Base-by-base conservation (phyloP, 441 rosid genomes). In the Adansonia gregorii region DNA sequence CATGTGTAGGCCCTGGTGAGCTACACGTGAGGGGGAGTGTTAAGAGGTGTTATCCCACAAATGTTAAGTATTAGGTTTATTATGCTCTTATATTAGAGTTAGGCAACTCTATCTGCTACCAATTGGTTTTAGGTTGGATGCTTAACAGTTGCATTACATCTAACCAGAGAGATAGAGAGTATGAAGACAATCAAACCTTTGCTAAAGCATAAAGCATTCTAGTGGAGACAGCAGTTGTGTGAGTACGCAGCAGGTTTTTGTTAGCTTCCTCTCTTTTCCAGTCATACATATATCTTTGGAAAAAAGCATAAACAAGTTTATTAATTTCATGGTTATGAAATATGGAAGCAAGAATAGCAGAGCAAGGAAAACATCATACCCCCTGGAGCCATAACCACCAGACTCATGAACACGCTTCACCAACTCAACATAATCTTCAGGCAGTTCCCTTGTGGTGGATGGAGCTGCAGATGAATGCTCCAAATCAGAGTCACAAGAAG, bases 231-330 rank as follows among this genome's bases (percentile, higher is more conserved):
- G 98, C 98, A 2, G 98, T 95, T 45, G 98, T 95, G 83, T 95
- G 99, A 78, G 99, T 95, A 72, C 97, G 94, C 77, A 95, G 84
- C 73, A 93, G 90, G 76, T 95, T 93, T 83, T 93, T 93, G 83
- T 95, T 82, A 81, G 99, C 99, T 82, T 95, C 98, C 61, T 93
- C 98, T 88, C 95, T 91, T 87, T 92, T 93, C 99, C 98, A 95
- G 2, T 95, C 95, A 82, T 92, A 95, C 43, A 81, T 86, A 83
- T 93, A 95, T 82, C 98, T 95, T 83, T 45, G 78, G 70, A 48
- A 68, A 24, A 69, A 56, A 19, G 61, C 61, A 55, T 22, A 59
- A 72, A 9, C 6, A 19, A 68, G 14, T 41, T 55, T 17, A 74
- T 20, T 12, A 68, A 58, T 22, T 54, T 31, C 45, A 46, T 20